phyloP scores from a whole-genome alignment of 179 eudicot species.

The Corrigiola litoralis region DNA sequence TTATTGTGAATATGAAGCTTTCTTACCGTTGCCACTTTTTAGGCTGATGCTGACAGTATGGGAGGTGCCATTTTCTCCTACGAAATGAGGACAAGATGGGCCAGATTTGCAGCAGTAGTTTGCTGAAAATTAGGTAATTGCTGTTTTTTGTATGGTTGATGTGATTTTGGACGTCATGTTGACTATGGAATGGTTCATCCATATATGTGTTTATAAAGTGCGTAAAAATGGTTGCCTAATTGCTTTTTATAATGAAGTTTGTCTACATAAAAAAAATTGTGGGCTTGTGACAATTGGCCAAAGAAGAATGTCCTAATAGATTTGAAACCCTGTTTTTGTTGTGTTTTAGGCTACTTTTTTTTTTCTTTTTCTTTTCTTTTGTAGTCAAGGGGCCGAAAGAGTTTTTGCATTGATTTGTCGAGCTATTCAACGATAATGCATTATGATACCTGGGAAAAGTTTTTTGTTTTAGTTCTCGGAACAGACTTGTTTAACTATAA shows the following conservation, averaged over 20 bases:
- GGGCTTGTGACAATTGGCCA: constrained; percentile 3
- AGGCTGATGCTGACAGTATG: not conserved
- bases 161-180: not conserved
- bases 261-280: no score
- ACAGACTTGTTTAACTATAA: no score
- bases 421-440: constrained; percentile 1
- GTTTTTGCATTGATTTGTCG: not conserved
- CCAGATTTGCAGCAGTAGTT: not conserved
- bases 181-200: not conserved
- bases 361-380: not conserved
- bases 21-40: not conserved
- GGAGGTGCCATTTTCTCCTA: not conserved
- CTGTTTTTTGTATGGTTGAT: not conserved
- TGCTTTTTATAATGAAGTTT: not conserved
- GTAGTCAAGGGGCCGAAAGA: constrained; percentile 9
- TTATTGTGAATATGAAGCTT: not conserved
- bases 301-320: not conserved
- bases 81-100: not conserved
- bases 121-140: not conserved
- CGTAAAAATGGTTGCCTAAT: not conserved
- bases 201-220: not conserved
- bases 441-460: not conserved
- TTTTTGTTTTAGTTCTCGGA: not conserved
- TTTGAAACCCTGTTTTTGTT: not conserved
- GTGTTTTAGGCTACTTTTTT: constrained; percentile 9